A percentile compares a stretch with the other conserved stretches of the same genome.
Evolutionary conservation across 352 stramenopile species (phyloP).

Genomic region (Phytophthora uliginosa): DNA sequence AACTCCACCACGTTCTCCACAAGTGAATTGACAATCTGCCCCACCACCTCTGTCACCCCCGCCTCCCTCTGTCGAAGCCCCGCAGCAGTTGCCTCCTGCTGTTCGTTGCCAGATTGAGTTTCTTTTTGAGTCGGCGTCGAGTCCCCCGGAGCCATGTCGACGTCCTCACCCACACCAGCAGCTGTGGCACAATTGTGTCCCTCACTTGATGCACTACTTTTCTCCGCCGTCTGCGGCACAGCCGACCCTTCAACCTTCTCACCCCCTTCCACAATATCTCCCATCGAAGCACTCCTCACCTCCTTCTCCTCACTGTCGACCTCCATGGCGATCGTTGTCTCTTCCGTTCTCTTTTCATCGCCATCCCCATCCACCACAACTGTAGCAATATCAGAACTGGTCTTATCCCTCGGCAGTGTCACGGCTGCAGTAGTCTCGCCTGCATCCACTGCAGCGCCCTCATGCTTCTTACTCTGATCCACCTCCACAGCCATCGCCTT

Average conservation of each 20-base stretch:
- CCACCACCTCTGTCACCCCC: slow-evolving; percentile 13
- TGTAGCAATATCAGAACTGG: background rate
- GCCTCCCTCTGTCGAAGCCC: background rate
- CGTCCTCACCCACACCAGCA: slow-evolving; percentile 5
- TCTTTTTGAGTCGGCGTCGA: background rate
- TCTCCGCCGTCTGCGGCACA: background rate
- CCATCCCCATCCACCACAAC: background rate
- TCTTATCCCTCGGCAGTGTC: background rate
- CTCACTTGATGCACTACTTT: background rate
- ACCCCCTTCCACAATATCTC: background rate
- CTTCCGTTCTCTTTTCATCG: background rate
- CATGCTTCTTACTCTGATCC: background rate
- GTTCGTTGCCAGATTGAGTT: background rate
- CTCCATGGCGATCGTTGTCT: slow-evolving; percentile 11
- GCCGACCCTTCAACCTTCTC: background rate
- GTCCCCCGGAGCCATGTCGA: slow-evolving; percentile 8
- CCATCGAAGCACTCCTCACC: background rate
- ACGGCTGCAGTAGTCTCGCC: background rate
- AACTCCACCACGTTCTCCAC: slow-evolving; percentile 29
- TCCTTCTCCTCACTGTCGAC: slow-evolving; percentile 5
- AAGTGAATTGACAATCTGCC: slow-evolving; percentile 16
- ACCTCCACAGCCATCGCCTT: background rate
- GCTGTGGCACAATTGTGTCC: background rate
- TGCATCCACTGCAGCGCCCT: background rate
- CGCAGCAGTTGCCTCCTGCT: background rate